These are phyloP conservation scores for Schizophyllum amplum DNA, from an alignment of 1,284 basidiomycete genomes.

Conservation along the genomic window DNA sequence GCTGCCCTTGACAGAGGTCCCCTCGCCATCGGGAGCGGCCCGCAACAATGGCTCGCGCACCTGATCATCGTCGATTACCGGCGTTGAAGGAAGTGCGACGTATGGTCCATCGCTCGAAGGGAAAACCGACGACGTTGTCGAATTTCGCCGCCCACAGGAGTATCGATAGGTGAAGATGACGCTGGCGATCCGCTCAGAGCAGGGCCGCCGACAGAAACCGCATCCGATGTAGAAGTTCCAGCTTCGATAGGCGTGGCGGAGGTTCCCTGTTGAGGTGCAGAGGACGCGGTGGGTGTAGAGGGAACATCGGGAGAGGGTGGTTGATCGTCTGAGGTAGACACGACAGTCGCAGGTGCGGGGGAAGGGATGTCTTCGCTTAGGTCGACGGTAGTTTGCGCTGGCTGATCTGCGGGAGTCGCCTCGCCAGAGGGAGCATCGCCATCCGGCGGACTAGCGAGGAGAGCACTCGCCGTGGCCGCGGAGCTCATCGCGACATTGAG, in stretches of 20 bases:
- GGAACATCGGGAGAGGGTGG: not conserved
- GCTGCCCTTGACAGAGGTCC: not conserved
- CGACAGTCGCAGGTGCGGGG: not conserved
- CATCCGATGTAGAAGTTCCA: no score
- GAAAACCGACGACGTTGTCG: not conserved
- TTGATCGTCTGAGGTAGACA: not conserved
- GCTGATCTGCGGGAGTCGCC: not conserved
- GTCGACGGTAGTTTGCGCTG: conserved; percentile 2
- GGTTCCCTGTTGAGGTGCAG: not conserved
- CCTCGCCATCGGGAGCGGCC: not conserved
- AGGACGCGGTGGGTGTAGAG: not conserved
- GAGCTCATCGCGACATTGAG: conserved; percentile 34
- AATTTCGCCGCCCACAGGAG: not conserved
- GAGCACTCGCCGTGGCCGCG: conserved; percentile 35
- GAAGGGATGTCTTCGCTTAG: not conserved
- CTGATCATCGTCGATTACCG: not conserved
- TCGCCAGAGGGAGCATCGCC: not conserved
- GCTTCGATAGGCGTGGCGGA: not conserved
- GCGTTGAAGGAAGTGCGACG: not conserved
- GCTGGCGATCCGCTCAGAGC: not conserved
- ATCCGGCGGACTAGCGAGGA: conserved; percentile 17
- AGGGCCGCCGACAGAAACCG: no score
- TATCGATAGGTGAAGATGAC: not conserved
- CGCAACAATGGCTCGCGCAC: not conserved
- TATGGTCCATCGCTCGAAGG: not conserved